Evolutionary conservation across 306 rosid species (phyloP), one percentile per base, ranked within the genome.

Genomic region (Cicer yamashitae): DNA sequence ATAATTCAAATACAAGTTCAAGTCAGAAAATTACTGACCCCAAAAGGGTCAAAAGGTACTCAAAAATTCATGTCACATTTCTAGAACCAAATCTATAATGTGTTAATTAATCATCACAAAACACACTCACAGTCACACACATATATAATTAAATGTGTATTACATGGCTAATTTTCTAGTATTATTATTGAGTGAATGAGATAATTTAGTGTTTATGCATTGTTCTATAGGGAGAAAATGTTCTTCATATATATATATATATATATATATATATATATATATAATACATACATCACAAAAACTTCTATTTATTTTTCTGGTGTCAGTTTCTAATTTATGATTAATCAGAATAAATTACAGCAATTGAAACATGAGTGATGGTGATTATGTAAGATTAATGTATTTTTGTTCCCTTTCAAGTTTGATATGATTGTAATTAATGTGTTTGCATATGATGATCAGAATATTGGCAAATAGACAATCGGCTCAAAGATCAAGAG

Each of bases 381-480:
- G 6, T 58, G n/a, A 25, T 57, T 22, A 20, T 10, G 8, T 18
- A 54, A 18, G 61, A 18, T 5, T 40, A 13, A 30, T 30, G 6
- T 13, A 50, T 50, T 75, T 43, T 15, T 34, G 6, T 43, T 15
- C 20, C 2, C 5, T 62, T 40, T 73, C 8, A 57, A 22, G 30
- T 22, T 51, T 38, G 1, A 34, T 60, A 11, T 71, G 41, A 30
- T 53, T 17, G 7, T 79, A 10, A 76, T 46, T 67, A 46, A 63
- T 46, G 58, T 22, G 37, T 62, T 41, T 62, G 71, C 3, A 10
- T 58, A 10, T 76, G 75, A 43, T 30, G 37, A 75, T 37, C 79
- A 94, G 99, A 83, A 94, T 94, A 59, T 77, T 94, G 88, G 99
- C 99, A 74, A 94, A 94, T 84, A 87, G 99, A 76, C 97, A 94